Conservation (phyloP, 2,329 filamentous ascomycete genomes). For the Nannizzia gypsea region DNA sequence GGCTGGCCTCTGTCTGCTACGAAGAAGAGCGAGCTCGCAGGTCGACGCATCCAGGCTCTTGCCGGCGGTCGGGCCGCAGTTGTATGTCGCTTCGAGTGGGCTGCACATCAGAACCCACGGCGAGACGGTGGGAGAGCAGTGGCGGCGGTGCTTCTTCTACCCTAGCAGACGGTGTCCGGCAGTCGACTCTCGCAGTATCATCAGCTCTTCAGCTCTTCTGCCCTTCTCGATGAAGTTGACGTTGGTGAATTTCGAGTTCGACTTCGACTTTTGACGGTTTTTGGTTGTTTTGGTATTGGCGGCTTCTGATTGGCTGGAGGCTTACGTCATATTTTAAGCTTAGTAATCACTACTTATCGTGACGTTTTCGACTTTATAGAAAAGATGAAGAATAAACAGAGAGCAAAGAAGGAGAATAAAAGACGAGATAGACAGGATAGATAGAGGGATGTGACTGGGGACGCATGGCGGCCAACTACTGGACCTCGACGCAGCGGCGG, state of each 20-base stretch:
- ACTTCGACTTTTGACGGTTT: not conserved
- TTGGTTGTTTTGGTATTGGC: not conserved
- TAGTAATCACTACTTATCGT: not conserved
- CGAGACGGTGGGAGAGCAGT: not conserved
- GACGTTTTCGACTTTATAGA: no score
- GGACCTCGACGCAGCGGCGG: constrained; percentile 82
- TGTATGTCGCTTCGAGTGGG: not conserved
- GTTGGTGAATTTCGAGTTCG: not conserved
- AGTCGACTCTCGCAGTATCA: not conserved
- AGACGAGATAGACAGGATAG: not conserved
- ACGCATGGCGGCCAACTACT: constrained; percentile 86
- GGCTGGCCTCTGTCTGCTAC: not conserved
- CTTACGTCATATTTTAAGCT: not conserved
- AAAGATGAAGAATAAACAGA: no score
- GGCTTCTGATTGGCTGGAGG: not conserved
- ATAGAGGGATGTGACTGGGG: not conserved
- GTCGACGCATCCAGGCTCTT: constrained; percentile 2
- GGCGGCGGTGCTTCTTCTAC: not conserved
- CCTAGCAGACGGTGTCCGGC: not conserved
- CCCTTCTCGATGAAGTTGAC: not conserved
- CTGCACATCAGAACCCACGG: not conserved
- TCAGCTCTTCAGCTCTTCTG: not conserved
- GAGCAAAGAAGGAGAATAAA: not conserved
- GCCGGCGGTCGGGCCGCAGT: constrained; percentile 2
- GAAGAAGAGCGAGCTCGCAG: not conserved